phyloP scores from a whole-genome alignment of 1,139 yeast species.

The Nadsonia starkeyi-henricii region DNA sequence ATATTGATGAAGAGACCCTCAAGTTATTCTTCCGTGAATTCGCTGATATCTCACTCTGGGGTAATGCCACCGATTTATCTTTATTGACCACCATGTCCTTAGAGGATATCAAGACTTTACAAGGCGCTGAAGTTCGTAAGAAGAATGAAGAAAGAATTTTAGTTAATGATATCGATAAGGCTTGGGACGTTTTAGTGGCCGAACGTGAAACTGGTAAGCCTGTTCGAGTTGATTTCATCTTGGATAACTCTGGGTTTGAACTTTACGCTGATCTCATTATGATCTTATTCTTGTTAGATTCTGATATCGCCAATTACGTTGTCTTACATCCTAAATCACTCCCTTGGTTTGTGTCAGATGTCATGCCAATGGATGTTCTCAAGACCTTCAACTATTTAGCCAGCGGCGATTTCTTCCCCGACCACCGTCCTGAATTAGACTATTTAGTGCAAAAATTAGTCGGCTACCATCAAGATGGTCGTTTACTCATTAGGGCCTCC shows the following conservation, averaged over 20 bases:
- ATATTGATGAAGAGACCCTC: constrained; percentile 34
- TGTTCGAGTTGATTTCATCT: constrained; percentile 63
- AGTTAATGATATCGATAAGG: constrained; percentile 55
- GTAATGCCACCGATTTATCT: constrained; percentile 92
- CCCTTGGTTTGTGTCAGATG: constrained; percentile 98
- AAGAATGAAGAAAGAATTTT: constrained; percentile 72
- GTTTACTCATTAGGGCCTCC: constrained; percentile 44
- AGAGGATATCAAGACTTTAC: constrained; percentile 81
- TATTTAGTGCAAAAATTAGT: constrained; percentile 38
- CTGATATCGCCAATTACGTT: constrained; percentile 45
- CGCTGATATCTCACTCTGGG: constrained; percentile 87
- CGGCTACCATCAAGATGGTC: constrained; percentile 34
- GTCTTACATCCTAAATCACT: constrained; percentile 78
- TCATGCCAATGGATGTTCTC: constrained; percentile 67
- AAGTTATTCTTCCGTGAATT: constrained; percentile 44
- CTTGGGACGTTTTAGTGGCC: constrained; percentile 39
- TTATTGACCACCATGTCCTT: constrained; percentile 51
- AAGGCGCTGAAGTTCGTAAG: constrained; percentile 78
- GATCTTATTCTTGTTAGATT: constrained; percentile 60
- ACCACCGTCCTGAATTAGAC: constrained; percentile 29
- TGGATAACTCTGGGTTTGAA: constrained; percentile 94
- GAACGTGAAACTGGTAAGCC: constrained; percentile 16
- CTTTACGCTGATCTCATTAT: constrained; percentile 76
- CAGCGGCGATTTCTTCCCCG: constrained; percentile 39
- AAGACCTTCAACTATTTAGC: constrained; percentile 44